A percentile compares a stretch with the other conserved stretches of the same genome.
Evolutionary conservation across 805 yeast species (phyloP).

Genomic region (Yamadazyma takamatsuzukensis): DNA sequence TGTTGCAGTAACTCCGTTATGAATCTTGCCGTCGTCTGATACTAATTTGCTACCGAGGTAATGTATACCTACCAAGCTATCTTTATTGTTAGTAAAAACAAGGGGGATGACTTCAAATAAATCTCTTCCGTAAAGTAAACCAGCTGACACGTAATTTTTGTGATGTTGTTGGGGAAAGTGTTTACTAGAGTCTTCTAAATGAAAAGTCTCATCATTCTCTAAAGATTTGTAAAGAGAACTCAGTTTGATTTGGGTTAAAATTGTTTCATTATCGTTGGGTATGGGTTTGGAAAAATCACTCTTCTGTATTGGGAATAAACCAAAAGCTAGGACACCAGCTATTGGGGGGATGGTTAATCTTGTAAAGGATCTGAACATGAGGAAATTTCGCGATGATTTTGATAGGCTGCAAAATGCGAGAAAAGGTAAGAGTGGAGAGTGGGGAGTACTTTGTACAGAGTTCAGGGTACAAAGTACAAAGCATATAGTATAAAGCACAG

Average conservation of each 20-base stretch:
- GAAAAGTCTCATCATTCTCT: constrained; percentile 11
- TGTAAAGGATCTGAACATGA: constrained; percentile 26
- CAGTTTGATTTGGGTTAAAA: constrained; percentile 16
- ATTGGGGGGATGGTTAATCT: constrained; percentile 24
- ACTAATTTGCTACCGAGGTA: constrained; percentile 66
- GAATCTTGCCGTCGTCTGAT: constrained; percentile 71
- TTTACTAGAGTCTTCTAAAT: constrained; percentile 12
- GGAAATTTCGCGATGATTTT: not conserved
- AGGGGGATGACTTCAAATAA: constrained; percentile 75
- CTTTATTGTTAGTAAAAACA: constrained; percentile 50
- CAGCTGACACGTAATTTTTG: constrained; percentile 64
- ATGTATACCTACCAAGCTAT: constrained; percentile 59
- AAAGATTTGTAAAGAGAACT: constrained; percentile 18
- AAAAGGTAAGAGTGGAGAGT: too few relatives aligned
- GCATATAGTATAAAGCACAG: too few relatives aligned
- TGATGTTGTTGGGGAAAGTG: constrained; percentile 56
- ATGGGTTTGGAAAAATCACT: constrained; percentile 11
- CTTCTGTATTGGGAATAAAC: constrained; percentile 27
- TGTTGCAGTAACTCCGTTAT: constrained; percentile 77
- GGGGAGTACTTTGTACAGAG: too few relatives aligned
- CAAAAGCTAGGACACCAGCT: constrained; percentile 29
- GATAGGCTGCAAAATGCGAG: not conserved
- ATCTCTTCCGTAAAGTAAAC: constrained; percentile 64
- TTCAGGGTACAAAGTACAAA: too few relatives aligned
- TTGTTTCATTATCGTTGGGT: constrained; percentile 17